Evolutionary conservation across 2,329 filamentous ascomycete species (phyloP).

Genomic region (Neobulgaria alba): DNA sequence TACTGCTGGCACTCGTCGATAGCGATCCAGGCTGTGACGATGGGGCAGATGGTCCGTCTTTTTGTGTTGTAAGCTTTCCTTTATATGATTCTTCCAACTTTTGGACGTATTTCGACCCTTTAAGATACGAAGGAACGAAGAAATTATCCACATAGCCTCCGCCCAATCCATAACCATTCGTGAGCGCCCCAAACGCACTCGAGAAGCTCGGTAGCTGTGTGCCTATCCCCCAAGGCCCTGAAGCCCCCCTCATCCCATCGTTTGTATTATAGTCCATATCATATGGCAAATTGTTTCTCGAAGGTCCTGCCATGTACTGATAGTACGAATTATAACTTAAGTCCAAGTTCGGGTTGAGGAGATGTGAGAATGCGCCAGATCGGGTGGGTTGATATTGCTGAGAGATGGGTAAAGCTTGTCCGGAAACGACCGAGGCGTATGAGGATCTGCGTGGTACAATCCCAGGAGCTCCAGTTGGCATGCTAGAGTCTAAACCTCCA

Average conservation of each 20-base stretch:
- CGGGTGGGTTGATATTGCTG: conserved; percentile 20
- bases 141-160: conserved; percentile 38
- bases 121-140: conserved; percentile 79
- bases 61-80: conserved; percentile 45
- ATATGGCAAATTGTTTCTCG: conserved; percentile 19
- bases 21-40: conserved; percentile 38
- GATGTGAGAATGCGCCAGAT: conserved; percentile 26
- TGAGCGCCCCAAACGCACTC: conserved; percentile 26
- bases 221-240: conserved; percentile 22
- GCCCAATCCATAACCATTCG: conserved; percentile 22
- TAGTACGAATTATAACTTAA: conserved; percentile 22
- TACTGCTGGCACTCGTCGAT: conserved; percentile 48
- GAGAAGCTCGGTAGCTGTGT: conserved; percentile 28
- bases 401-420: conserved; percentile 30
- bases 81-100: conserved; percentile 64
- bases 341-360: conserved; percentile 22
- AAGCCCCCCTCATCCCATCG: conserved; percentile 15
- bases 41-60: conserved; percentile 33
- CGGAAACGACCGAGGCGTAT: conserved; percentile 53
- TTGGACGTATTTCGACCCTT: conserved; percentile 67
- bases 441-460: conserved; percentile 45
- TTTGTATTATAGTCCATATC: conserved; percentile 24
- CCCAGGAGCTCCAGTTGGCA: conserved; percentile 29
- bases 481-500: conserved; percentile 25
- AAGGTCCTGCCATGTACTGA: conserved; percentile 14